These are phyloP conservation scores for Colletotrichum tofieldiae DNA, from an alignment of 2,329 filamentous ascomycete genomes.

Conservation along the genomic window DNA sequence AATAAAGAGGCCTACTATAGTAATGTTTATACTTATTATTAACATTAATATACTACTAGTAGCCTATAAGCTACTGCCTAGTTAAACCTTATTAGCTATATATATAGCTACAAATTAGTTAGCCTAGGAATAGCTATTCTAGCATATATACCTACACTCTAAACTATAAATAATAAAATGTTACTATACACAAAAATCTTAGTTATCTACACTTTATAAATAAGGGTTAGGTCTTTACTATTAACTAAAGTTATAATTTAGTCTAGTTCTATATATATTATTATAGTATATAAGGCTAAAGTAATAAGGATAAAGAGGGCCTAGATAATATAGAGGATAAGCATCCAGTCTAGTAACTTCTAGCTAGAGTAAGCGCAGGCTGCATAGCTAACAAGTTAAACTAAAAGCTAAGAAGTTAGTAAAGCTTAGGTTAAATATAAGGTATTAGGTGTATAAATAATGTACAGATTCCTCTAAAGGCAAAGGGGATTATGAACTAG, in stretches of 20 bases:
- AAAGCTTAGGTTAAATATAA: not conserved
- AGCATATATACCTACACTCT: conserved; percentile 51
- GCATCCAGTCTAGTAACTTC: conserved; percentile 51
- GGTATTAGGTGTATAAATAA: not conserved
- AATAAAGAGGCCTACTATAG: conserved; percentile 67
- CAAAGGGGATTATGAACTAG: conserved; percentile 19
- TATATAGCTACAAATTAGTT: not conserved
- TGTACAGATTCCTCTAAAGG: conserved; percentile 5
- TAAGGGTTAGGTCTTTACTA: conserved; percentile 53
- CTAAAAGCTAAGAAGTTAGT: not conserved
- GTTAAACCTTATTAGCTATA: conserved; percentile 43
- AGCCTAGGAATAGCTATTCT: not conserved
- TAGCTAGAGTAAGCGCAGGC: conserved; percentile 50
- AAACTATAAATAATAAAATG: conserved; percentile 51
- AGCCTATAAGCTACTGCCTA: conserved; percentile 57
- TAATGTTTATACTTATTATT: conserved; percentile 54
- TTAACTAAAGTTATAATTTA: conserved; percentile 54
- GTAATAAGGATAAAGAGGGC: conserved; percentile 52
- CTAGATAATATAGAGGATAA: conserved; percentile 52
- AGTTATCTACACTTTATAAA: conserved; percentile 55
- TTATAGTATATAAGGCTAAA: conserved; percentile 57
- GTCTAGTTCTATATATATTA: conserved; percentile 58
- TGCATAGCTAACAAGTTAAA: conserved; percentile 11
- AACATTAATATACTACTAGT: conserved; percentile 26
- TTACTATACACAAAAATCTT: conserved; percentile 53